phyloP scores from a whole-genome alignment of 495 filamentous ascomycete genomes.

The Neurospora discreta region DNA sequence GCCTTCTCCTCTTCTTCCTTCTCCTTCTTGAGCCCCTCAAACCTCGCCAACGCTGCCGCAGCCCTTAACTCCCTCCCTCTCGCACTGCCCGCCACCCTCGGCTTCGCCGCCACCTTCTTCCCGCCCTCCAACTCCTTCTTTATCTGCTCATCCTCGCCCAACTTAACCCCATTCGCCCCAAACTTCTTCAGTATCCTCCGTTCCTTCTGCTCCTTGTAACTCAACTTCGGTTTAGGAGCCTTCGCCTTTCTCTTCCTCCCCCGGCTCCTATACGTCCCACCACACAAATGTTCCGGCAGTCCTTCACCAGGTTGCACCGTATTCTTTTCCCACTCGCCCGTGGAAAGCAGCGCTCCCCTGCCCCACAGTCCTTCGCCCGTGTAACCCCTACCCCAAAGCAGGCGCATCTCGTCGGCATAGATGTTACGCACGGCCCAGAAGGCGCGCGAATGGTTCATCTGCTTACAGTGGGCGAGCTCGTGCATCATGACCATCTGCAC shows the following conservation, averaged over 20 bases:
- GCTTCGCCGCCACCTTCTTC: slow-evolving; percentile 46
- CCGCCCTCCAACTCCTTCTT: slow-evolving; percentile 57
- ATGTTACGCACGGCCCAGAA: slow-evolving; percentile 66
- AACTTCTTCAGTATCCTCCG: slow-evolving; percentile 63
- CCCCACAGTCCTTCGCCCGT: slow-evolving; percentile 74
- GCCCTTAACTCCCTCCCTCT: slow-evolving; percentile 65
- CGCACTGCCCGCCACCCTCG: slow-evolving; percentile 56
- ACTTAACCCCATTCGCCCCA: slow-evolving; percentile 49
- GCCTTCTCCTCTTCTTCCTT: slow-evolving; percentile 21
- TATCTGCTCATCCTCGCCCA: slow-evolving; percentile 54
- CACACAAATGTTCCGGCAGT: slow-evolving; percentile 55
- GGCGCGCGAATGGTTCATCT: slow-evolving; percentile 67
- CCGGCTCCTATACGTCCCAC: slow-evolving; percentile 52
- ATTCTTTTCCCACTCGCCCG: slow-evolving; percentile 45
- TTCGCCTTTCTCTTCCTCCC: slow-evolving; percentile 41
- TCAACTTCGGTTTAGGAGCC: slow-evolving; percentile 33
- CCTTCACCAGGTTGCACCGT: slow-evolving; percentile 37
- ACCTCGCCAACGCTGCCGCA: slow-evolving; percentile 63
- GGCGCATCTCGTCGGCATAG: slow-evolving; percentile 53
- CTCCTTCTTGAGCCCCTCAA: slow-evolving; percentile 46
- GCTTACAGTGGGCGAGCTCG: slow-evolving; percentile 65
- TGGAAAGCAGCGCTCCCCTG: slow-evolving; percentile 45
- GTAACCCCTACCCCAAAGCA: slow-evolving; percentile 52
- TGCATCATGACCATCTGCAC: slow-evolving; percentile 87
- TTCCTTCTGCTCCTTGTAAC: slow-evolving; percentile 53